Conservation (phyloP, 257 asterid species). For the Oldenlandia corymbosa region DNA sequence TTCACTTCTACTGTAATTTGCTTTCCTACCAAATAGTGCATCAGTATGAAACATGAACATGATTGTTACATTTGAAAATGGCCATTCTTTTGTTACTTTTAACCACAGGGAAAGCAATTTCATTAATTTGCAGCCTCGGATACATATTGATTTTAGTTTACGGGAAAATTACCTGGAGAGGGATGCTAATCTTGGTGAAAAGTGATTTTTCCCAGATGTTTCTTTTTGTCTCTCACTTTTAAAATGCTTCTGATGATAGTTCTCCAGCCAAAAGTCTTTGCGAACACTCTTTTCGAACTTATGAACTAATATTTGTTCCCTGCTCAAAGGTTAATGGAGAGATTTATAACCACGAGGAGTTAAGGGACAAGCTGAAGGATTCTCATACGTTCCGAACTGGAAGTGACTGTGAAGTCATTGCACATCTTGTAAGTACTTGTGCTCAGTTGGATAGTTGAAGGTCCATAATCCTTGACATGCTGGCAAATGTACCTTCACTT, state of each 20-base stretch:
- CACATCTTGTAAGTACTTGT: constrained; percentile 78
- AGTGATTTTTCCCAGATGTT: neutral
- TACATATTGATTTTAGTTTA: neutral
- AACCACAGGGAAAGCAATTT: neutral
- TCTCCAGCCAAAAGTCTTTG: neutral
- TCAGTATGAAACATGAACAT: neutral
- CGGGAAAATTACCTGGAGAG: neutral
- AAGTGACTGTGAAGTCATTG: constrained; percentile 99
- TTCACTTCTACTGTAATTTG: neutral
- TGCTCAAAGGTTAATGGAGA: constrained; percentile 86
- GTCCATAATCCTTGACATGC: neutral
- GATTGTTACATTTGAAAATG: neutral
- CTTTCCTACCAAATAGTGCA: neutral
- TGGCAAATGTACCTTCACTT: neutral
- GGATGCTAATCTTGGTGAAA: neutral
- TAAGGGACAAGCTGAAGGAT: constrained; percentile 59
- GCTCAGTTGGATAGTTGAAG: neutral
- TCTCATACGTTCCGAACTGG: constrained; percentile 82
- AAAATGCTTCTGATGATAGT: neutral
- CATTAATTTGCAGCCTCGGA: neutral
- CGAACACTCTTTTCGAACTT: neutral
- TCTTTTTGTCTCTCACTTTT: neutral
- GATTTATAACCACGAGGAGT: constrained; percentile 86
- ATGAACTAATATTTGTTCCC: constrained; percentile 12
- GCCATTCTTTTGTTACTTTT: neutral